phyloP scores from a whole-genome alignment of 176 grass and related monocot genomes.

The Dendrocalamus sinicus region DNA sequence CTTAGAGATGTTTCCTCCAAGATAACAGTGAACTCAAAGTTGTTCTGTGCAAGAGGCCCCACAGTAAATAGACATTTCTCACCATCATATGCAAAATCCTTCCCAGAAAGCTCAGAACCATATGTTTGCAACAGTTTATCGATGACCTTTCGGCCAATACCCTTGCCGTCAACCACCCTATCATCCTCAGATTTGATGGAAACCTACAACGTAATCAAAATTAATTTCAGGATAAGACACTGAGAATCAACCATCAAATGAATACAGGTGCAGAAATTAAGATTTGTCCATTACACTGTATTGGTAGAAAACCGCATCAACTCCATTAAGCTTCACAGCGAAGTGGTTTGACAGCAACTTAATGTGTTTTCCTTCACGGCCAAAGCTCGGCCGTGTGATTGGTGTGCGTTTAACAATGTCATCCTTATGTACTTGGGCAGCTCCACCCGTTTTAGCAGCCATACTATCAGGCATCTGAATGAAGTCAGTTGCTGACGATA shows the following conservation, averaged over 20 bases:
- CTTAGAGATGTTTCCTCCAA: constrained; percentile 77
- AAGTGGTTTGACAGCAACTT: constrained; percentile 71
- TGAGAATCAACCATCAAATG: not conserved
- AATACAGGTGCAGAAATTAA: constrained; percentile 30
- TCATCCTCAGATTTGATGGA: constrained; percentile 78
- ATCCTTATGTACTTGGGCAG: constrained; percentile 41
- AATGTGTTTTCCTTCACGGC: constrained; percentile 57
- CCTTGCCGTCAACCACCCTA: constrained; percentile 64
- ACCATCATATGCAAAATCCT: constrained; percentile 90
- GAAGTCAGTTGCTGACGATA: constrained; percentile 19
- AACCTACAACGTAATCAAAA: constrained; percentile 55
- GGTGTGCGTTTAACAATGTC: constrained; percentile 29
- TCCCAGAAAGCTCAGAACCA: constrained; percentile 75
- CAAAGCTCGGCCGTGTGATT: constrained; percentile 56
- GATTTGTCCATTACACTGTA: constrained; percentile 60
- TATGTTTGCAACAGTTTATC: constrained; percentile 82
- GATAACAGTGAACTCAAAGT: constrained; percentile 79
- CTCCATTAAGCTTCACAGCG: constrained; percentile 54
- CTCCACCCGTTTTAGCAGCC: constrained; percentile 42
- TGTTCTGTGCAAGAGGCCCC: constrained; percentile 80
- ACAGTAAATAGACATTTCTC: constrained; percentile 89
- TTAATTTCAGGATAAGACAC: constrained; percentile 31
- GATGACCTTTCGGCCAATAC: constrained; percentile 68
- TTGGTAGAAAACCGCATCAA: constrained; percentile 71
- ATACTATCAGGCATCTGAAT: constrained; percentile 38